Evolutionary conservation across 2,329 filamentous ascomycete genomes (phyloP), one percentile per base, ranked within the genome.

Genomic region (Penicillium oxalicum): DNA sequence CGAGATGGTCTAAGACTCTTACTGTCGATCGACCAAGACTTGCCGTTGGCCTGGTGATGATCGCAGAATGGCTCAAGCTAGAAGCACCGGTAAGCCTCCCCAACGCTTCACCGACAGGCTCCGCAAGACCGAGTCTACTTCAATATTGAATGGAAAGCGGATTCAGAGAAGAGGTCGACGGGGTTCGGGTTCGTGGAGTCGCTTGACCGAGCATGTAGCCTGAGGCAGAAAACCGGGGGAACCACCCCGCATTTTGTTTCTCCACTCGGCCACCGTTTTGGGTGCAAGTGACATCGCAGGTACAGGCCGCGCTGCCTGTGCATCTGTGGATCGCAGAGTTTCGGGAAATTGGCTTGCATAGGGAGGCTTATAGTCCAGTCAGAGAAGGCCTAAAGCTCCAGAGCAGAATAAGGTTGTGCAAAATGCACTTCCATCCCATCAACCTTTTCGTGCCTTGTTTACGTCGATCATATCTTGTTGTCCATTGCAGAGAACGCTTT

Each of bases 11-110:
- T 43, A 48, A 41, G 29, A 36, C 45, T 47, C 39, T 45, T 57
- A 58, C 52, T 55, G 57, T 53, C 47, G 51, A 49, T 56, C 53
- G 55, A 52, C 54, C 57, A 58, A 59, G 49, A 49, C 47, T 51
- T 47, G 48, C 42, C 9, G 27, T 43, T 13, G 26, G 41, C 29
- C 25, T 26, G 41, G 26, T 40, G 33, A 46, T 32, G 38, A 33
- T 42, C 49, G 48, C 42, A 28, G 27, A 27, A 13, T 27, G 44
- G n/a, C 45, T 46, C 29, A 44, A 40, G 24, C 34, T 27, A 28
- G 25, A 48, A 40, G 9, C 18, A 9, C 35, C 44, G 47, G 38
- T n/a, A 29, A 12, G 24, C 32, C 25, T 33, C 35, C 53, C 35
- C 54, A 48, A 48, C 33, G 50, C 49, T 52, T 47, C 47, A 54